Percentiles rank a stretch among this genome's conserved stretches.
Evolutionary conservation across 2,329 filamentous ascomycete species (phyloP).

Genomic region (Claviceps humidiphila): DNA sequence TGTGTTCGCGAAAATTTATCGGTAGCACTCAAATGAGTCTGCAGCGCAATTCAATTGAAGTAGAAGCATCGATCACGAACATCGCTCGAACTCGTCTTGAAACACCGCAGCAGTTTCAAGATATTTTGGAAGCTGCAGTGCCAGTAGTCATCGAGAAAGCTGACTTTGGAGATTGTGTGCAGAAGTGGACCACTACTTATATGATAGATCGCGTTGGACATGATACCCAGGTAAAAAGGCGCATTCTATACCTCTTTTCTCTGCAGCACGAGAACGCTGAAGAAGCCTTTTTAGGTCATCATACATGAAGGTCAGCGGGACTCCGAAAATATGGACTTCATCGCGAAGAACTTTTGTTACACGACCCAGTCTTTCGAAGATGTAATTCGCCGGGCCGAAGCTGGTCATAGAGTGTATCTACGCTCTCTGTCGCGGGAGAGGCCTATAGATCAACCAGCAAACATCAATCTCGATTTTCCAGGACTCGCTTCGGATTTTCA

Average conservation of each 20-base stretch:
- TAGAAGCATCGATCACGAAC: slow-evolving; percentile 11
- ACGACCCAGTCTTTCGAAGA: slow-evolving; percentile 50
- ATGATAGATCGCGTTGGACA: slow-evolving; percentile 48
- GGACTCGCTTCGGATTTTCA: slow-evolving; percentile 54
- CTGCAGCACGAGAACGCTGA: background rate
- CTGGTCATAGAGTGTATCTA: slow-evolving; percentile 58
- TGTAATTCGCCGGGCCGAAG: slow-evolving; percentile 48
- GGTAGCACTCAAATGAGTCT: slow-evolving; percentile 4
- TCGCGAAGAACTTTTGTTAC: slow-evolving; percentile 71
- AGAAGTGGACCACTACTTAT: slow-evolving; percentile 56
- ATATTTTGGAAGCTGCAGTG: slow-evolving; percentile 41
- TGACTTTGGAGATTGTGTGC: slow-evolving; percentile 53
- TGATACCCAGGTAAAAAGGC: slow-evolving; percentile 41
- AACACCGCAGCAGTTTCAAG: slow-evolving; percentile 43
- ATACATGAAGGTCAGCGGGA: slow-evolving; percentile 51
- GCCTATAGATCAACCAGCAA: slow-evolving; percentile 57
- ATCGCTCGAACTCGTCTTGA: slow-evolving; percentile 41
- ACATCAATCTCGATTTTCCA: slow-evolving; percentile 59
- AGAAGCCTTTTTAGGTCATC: slow-evolving; percentile 41
- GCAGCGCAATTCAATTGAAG: background rate
- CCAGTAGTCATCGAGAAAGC: slow-evolving; percentile 49
- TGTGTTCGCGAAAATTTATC: slow-evolving; percentile 16
- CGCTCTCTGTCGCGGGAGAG: slow-evolving; percentile 58
- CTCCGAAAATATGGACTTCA: slow-evolving; percentile 62
- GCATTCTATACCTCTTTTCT: background rate